Evolutionary conservation across 2,329 filamentous ascomycete genomes (phyloP), one percentile per base, ranked within the genome.

Genomic region (Diaporthe longicolla): DNA sequence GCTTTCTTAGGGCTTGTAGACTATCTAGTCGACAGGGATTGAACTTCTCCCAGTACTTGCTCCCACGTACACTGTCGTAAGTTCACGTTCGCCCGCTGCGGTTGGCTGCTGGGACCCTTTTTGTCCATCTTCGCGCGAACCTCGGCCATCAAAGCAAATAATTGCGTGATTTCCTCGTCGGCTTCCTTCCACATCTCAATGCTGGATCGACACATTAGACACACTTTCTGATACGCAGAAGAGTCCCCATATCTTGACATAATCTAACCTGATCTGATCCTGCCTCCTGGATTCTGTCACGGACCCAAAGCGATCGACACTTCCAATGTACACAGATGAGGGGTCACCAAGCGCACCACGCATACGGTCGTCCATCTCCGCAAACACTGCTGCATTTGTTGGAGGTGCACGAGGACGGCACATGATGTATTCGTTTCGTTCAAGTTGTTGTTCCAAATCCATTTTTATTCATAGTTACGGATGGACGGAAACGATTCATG

Each of bases 11-110:
- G 26, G 40, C 45, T 73, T 26, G 57, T 54, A 37, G 52, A 54
- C 73, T 69, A 72, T 48, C 29, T 54, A 4, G 19, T 35, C 1
- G 59, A 35, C 35, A 43, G 37, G 37, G 29, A 57, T 24, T 74
- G 70, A 4, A 74, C 70, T 70, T 74, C 73, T 61, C 32, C 57
- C 61, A 74, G 73, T 21, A 74, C 73, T 50, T 74, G 55, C 3
- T 45, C 59, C 73, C 73, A 74, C 1, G 59, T 73, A 15, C 40
- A 73, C 5, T 50, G 24, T 19, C 57, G 57, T 29, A 63, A 9
- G 4, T 65, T 43, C 11, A 32, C 21, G 11, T 57, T 24, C 11
- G 43, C 32, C 8, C 17, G 26, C 21, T 72, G 43, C 2, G 21
- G 29, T 1, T 48, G 55, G 35, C 29, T 40, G 43, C 55, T 19